Percentiles rank a stretch among this genome's conserved stretches.
Evolutionary conservation across 805 yeast species (phyloP).

Genomic region (Ogataea angusta): DNA sequence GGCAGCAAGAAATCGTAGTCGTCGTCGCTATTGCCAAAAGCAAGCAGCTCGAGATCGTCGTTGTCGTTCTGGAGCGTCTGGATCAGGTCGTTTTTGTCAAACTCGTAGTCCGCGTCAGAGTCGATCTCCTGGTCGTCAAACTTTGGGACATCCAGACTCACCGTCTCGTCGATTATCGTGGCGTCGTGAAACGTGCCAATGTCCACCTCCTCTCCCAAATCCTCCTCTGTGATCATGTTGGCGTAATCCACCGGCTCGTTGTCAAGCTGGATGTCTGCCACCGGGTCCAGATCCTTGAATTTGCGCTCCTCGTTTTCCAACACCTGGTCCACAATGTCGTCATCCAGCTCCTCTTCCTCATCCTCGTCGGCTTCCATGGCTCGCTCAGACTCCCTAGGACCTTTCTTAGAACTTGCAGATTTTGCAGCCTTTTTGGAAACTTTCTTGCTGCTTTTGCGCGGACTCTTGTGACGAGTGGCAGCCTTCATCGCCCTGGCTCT

Average conservation of each 20-base stretch:
- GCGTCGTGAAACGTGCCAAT: conserved; percentile 23
- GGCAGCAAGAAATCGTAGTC: conserved; percentile 29
- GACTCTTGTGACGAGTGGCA: conserved; percentile 29
- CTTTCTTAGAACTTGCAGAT: background rate
- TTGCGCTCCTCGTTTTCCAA: conserved; percentile 40
- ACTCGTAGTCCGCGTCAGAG: conserved; percentile 66
- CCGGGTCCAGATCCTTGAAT: conserved; percentile 28
- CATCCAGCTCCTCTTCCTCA: conserved; percentile 37
- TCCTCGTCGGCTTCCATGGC: conserved; percentile 18
- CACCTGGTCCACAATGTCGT: conserved; percentile 40
- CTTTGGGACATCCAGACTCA: conserved; percentile 47
- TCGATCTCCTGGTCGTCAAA: conserved; percentile 41
- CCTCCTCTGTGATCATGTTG: conserved; percentile 43
- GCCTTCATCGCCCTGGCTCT: conserved; percentile 55
- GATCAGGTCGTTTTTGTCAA: conserved; percentile 46
- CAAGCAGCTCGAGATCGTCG: conserved; percentile 35
- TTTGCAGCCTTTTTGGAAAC: conserved; percentile 10
- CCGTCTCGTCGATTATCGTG: conserved; percentile 24
- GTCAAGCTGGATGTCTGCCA: conserved; percentile 35
- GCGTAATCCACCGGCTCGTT: conserved; percentile 34
- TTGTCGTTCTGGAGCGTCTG: conserved; percentile 37
- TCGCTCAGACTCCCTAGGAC: background rate
- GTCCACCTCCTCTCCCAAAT: conserved; percentile 55
- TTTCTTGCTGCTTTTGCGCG: conserved; percentile 19
- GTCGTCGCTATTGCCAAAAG: conserved; percentile 35